A percentile compares a stretch with the other conserved stretches of the same genome.
phyloP scores from a whole-genome alignment of 164 flowering plant genomes.

The Annona squamosa region DNA sequence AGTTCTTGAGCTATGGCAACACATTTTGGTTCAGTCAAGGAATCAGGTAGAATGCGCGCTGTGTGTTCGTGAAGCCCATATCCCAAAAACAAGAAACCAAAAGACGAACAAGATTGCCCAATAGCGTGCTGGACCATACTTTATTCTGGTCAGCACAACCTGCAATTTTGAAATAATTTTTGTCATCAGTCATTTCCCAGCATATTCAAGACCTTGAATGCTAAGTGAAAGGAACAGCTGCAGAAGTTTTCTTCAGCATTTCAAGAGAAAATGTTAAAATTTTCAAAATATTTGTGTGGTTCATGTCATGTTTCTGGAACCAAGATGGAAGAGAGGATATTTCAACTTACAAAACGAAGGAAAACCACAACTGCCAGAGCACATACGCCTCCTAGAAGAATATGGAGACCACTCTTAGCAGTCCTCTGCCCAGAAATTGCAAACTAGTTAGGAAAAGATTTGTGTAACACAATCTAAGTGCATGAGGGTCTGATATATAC shows the following conservation, averaged over 20 bases:
- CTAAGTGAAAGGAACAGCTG: neutral
- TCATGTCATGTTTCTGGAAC: neutral
- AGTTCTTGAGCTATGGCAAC: neutral
- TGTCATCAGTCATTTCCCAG: neutral
- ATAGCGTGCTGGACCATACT: conserved; percentile 94
- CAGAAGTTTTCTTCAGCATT: neutral
- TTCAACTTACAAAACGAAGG: conserved; percentile 85
- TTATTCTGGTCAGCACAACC: conserved; percentile 89
- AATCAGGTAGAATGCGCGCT: conserved; percentile 28
- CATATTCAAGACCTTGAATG: neutral
- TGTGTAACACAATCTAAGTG: neutral
- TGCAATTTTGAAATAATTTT: conserved; percentile 30
- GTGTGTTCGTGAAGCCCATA: conserved; percentile 93
- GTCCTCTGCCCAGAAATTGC: conserved; percentile 53
- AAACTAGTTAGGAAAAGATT: conserved; percentile 2
- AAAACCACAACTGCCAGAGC: conserved; percentile 83
- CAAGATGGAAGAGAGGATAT: neutral
- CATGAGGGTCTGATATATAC: neutral
- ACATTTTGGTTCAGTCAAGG: neutral
- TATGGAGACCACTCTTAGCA: conserved; percentile 89
- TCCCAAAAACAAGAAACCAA: conserved; percentile 98
- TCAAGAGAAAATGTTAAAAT: neutral
- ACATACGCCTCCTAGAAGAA: conserved; percentile 90
- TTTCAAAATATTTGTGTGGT: neutral
- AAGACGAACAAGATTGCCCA: conserved; percentile 96